Evolutionary conservation across 495 filamentous ascomycete genomes (phyloP).

Genomic region (Hyaloscypha hepaticicola): DNA sequence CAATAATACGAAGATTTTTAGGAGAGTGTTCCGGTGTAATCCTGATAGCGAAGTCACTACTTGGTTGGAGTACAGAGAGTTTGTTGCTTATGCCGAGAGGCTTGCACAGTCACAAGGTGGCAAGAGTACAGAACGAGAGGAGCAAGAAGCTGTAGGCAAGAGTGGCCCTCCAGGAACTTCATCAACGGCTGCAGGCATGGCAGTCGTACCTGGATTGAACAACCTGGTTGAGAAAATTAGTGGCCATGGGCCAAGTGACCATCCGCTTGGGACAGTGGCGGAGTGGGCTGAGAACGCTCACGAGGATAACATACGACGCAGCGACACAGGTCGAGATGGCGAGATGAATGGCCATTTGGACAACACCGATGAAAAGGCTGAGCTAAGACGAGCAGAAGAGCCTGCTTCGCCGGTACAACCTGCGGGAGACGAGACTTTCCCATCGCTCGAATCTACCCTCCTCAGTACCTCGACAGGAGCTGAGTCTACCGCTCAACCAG

Average conservation of each 20-base stretch:
- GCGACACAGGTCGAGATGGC: constrained; percentile 25
- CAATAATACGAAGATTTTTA: constrained; percentile 92
- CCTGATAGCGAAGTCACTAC: constrained; percentile 90
- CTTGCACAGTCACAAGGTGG: constrained; percentile 67
- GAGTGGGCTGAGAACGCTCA: constrained; percentile 40
- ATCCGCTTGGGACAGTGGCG: constrained; percentile 38
- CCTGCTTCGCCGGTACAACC: constrained; percentile 24
- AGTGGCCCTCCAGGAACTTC: constrained; percentile 46
- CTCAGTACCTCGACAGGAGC: constrained; percentile 10
- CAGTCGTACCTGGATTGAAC: constrained; percentile 6
- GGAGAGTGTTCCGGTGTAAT: constrained; percentile 94
- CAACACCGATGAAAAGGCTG: constrained; percentile 41
- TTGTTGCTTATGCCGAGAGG: constrained; percentile 70
- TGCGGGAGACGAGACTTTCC: constrained; percentile 29
- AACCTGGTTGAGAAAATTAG: constrained; percentile 36
- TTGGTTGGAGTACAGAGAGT: constrained; percentile 95
- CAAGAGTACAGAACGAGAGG: constrained; percentile 48
- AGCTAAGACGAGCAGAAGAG: constrained; percentile 19
- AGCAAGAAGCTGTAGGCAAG: constrained; percentile 41
- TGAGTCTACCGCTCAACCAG: constrained; percentile 17
- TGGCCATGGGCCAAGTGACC: constrained; percentile 23
- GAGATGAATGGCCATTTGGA: constrained; percentile 19
- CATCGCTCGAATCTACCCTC: constrained; percentile 23
- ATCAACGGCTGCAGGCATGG: background rate
- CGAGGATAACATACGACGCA: constrained; percentile 10